Conservation (phyloP, 352 stramenopile species). For the Phytopythium kandeliae region DNA sequence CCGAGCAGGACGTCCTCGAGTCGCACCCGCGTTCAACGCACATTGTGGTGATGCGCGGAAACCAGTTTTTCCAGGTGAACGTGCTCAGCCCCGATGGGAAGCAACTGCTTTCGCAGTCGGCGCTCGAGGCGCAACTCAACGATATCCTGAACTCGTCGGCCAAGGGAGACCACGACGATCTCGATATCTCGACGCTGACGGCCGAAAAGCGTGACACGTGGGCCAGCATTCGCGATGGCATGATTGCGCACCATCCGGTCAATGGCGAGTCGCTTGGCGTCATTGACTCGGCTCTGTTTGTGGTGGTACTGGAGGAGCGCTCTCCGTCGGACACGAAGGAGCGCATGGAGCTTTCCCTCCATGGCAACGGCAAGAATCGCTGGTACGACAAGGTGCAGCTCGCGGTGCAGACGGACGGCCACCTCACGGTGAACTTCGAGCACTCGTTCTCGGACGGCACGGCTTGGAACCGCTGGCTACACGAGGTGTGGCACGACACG, state of each 20-base stretch:
- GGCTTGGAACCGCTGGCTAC: conserved; percentile 90
- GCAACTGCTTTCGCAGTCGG: conserved; percentile 65
- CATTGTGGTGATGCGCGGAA: conserved; percentile 86
- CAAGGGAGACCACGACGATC: conserved; percentile 39
- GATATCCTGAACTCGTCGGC: conserved; percentile 55
- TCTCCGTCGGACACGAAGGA: conserved; percentile 58
- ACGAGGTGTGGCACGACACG: conserved; percentile 91
- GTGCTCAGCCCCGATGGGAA: conserved; percentile 80
- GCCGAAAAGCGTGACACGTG: conserved; percentile 83
- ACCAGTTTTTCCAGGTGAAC: conserved; percentile 81
- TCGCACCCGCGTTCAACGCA: conserved; percentile 76
- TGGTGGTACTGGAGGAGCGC: conserved; percentile 84
- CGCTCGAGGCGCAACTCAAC: conserved; percentile 59
- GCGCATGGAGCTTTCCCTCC: conserved; percentile 77
- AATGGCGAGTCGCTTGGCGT: conserved; percentile 66
- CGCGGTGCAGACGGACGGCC: conserved; percentile 76
- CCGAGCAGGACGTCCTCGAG: conserved; percentile 63
- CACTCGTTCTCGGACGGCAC: conserved; percentile 93
- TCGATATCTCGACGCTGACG: conserved; percentile 75
- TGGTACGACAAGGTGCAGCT: conserved; percentile 95
- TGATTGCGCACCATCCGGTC: conserved; percentile 59
- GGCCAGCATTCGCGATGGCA: conserved; percentile 66
- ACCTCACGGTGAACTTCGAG: conserved; percentile 92
- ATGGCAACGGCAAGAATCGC: conserved; percentile 73
- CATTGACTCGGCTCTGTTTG: conserved; percentile 89